phyloP scores from a whole-genome alignment of 768 basidiomycete genomes.

The Daedaleopsis sinensis region DNA sequence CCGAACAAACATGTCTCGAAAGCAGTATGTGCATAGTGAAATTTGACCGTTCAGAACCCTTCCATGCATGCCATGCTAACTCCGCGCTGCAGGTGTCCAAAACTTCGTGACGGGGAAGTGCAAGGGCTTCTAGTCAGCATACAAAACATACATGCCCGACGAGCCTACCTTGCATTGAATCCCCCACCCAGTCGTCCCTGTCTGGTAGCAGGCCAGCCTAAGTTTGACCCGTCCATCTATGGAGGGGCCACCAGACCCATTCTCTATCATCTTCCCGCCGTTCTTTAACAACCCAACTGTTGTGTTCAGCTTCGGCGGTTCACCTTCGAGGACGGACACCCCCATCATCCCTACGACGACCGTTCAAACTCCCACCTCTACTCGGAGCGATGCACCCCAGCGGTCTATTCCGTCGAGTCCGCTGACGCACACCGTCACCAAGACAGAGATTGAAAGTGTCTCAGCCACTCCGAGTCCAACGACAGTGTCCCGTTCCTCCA shows the following conservation, averaged over 20 bases:
- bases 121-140: not conserved
- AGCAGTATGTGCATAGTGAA: not conserved
- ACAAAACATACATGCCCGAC: not conserved
- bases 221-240: not conserved
- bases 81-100: not conserved
- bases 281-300: not conserved
- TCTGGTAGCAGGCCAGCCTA: not conserved
- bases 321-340: not conserved
- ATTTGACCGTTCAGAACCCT: not conserved
- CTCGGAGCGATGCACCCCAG: not conserved
- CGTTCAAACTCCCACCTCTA: not conserved
- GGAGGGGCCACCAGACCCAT: not conserved
- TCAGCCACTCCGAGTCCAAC: not conserved
- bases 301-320: not conserved
- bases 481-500: not conserved
- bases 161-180: not conserved
- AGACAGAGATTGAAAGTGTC: not conserved
- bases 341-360: not conserved
- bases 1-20: not conserved
- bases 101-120: not conserved
- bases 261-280: not conserved
- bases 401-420: not conserved
- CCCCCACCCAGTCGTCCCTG: not conserved
- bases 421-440: not conserved
- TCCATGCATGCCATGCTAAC: not conserved